Base-by-base conservation (phyloP, 306 rosid species). In the Aeschynomene evenia region DNA sequence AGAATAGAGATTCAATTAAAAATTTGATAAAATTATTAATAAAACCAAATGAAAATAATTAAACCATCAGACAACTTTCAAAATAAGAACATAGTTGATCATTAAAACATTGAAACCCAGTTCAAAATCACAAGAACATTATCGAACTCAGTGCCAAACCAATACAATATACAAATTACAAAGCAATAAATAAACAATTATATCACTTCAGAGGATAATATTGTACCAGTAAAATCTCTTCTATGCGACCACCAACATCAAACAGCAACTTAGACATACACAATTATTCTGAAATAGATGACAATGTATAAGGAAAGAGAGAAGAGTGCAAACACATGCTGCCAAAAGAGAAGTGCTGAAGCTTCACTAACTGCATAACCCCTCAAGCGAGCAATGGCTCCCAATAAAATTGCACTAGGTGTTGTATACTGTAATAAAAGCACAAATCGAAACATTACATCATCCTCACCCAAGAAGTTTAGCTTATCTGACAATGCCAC, bases 321-420 rank as follows among this genome's bases (percentile, higher is more conserved):
- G 83, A 90, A 83, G 33, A 88, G 93, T 8, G 96, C 88, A 73
- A 83, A 88, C 72, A 83, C 77, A 36, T 90, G 98, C 80, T 92
- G 98, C 96, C 98, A 92, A 79, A 92, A 90, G 74, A 90, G 84
- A 70, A 92, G 79, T 57, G 98, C 85, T 1, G 96, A 92, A 70
- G 96, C 91, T 85, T 92, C 96, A 0, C 91, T 78, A 45, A 92
- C 92, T 57, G 96, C 98, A 79, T 92, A 88, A 46, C 93, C 96
- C 82, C 98, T 80, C 80, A 92, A 68, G 63, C 88, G 90, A n/a
- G 96, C 96, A 71, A 89, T 87, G 34, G 96, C 96, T 69, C 98
- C 96, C 59, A 89, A 66, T 68, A 92, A 76, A 73, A 92, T 88
- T 19, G 98, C 96, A 63, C 96, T 92, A 4, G 96, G 98, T 36